Evolutionary conservation across 768 basidiomycete genomes (phyloP).

Genomic region (Serendipita sp.): DNA sequence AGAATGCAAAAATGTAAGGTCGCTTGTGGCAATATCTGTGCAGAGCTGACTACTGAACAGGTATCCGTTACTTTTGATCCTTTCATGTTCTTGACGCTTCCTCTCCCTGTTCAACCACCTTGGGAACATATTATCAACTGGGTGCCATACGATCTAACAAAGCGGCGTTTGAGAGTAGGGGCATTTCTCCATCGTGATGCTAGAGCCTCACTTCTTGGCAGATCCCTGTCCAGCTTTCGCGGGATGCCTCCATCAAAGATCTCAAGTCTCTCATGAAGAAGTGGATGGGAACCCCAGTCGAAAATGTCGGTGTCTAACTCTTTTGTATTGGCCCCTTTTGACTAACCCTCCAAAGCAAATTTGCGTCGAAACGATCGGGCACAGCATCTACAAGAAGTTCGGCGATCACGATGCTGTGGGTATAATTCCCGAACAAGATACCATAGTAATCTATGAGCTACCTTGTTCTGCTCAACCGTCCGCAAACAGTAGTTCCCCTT

Average conservation of each 20-base stretch:
- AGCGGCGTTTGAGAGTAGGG: conserved; percentile 46
- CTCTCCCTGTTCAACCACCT: conserved; percentile 77
- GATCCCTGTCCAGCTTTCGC: conserved; percentile 59
- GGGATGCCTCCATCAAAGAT: conserved; percentile 68
- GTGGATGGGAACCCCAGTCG: conserved; percentile 54
- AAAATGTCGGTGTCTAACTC: conserved; percentile 38
- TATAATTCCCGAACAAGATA: conserved; percentile 57
- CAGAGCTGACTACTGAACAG: conserved; percentile 24
- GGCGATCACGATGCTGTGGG: conserved; percentile 53
- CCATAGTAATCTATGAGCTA: conserved; percentile 68
- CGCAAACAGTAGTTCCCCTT: conserved; percentile 9
- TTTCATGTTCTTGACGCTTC: conserved; percentile 97
- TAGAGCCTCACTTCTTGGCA: conserved; percentile 16
- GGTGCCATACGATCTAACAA: conserved; percentile 59
- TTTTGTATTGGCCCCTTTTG: not conserved
- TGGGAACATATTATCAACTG: conserved; percentile 63
- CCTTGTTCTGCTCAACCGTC: conserved; percentile 44
- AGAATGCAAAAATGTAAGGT: conserved; percentile 71
- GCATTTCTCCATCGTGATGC: conserved; percentile 2
- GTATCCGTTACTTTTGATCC: conserved; percentile 98
- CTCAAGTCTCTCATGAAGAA: conserved; percentile 60
- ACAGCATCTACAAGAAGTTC: conserved; percentile 72
- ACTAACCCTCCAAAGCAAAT: conserved; percentile 38
- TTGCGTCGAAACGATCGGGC: conserved; percentile 65
- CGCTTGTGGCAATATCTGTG: not conserved